These are phyloP conservation scores for Ceratobasidium theobromae DNA, from an alignment of 1,284 basidiomycete genomes.

Conservation along the genomic window DNA sequence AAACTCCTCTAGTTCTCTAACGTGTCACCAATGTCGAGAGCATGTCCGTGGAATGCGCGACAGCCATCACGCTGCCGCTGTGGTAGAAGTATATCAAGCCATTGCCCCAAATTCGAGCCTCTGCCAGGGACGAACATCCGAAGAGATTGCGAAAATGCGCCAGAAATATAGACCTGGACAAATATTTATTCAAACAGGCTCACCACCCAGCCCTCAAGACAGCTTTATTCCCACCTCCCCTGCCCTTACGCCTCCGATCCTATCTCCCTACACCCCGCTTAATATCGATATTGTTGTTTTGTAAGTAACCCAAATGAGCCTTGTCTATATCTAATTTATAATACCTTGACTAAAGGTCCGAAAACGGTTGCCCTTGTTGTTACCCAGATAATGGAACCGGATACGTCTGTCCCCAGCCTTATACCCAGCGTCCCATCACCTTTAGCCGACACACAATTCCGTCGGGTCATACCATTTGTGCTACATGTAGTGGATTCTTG, in stretches of 20 bases:
- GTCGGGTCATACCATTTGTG: constrained; percentile 12
- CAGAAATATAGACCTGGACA: constrained; percentile 18
- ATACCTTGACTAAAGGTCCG: not conserved
- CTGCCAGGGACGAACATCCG: not conserved
- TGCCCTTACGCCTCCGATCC: not conserved
- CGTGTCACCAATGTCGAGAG: constrained; percentile 22
- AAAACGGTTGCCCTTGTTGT: constrained; percentile 4
- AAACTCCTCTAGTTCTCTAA: not conserved
- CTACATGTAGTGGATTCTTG: constrained; percentile 5
- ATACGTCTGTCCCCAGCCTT: constrained; percentile 7
- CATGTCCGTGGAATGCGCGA: constrained; percentile 9
- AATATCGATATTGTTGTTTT: too few relatives aligned
- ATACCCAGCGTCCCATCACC: not conserved
- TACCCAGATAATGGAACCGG: constrained; percentile 5
- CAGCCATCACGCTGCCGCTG: constrained; percentile 13
- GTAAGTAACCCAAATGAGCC: too few relatives aligned
- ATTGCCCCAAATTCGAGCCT: constrained; percentile 22
- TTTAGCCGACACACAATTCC: not conserved
- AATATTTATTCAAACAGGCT: too few relatives aligned
- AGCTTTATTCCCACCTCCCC: not conserved
- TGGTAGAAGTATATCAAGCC: constrained; percentile 10
- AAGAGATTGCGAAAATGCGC: not conserved
- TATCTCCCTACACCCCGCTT: too few relatives aligned
- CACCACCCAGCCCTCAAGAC: not conserved
- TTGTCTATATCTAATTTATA: too few relatives aligned